Percentiles rank a stretch among this genome's conserved stretches.
Evolutionary conservation across 2,329 filamentous ascomycete genomes (phyloP).

Genomic region (Botryosphaeria dothidea): DNA sequence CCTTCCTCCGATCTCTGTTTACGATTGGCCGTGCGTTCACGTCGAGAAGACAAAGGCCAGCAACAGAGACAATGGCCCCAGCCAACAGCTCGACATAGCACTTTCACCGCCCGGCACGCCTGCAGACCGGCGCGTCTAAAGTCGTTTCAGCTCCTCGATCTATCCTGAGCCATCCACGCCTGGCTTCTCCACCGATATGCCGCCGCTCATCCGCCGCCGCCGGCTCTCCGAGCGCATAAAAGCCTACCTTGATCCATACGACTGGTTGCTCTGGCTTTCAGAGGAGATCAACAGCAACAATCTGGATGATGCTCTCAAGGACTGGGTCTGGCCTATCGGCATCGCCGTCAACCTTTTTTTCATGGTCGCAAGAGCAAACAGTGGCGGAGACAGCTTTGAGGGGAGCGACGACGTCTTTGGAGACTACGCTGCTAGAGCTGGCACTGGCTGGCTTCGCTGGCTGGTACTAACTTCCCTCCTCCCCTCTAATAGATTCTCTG

Average conservation of each 20-base stretch:
- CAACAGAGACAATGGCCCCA: slow-evolving; percentile 10
- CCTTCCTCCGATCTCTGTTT: background rate
- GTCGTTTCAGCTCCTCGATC: background rate
- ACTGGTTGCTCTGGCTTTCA: slow-evolving; percentile 86
- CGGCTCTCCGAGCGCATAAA: slow-evolving; percentile 80
- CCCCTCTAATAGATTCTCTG: background rate
- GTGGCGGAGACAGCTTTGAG: slow-evolving; percentile 41
- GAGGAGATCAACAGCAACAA: slow-evolving; percentile 91
- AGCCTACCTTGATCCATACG: slow-evolving; percentile 79
- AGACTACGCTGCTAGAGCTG: slow-evolving; percentile 55
- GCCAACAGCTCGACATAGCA: background rate
- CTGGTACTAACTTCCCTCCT: slow-evolving; percentile 47
- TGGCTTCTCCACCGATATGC: slow-evolving; percentile 52
- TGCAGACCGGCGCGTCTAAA: too few relatives aligned
- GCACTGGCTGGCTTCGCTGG: slow-evolving; percentile 68
- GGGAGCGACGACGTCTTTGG: slow-evolving; percentile 81
- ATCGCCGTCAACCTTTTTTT: slow-evolving; percentile 76
- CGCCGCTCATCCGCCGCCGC: slow-evolving; percentile 77
- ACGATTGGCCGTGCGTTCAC: background rate
- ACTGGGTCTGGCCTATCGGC: slow-evolving; percentile 74
- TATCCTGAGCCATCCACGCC: background rate
- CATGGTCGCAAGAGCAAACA: slow-evolving; percentile 80
- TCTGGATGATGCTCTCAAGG: slow-evolving; percentile 76
- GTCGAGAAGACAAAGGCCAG: background rate
- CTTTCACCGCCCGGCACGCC: background rate